A percentile compares a stretch with the other conserved stretches of the same genome.
Conservation (phyloP, 1,284 basidiomycete species). For the Gomphus sp. region DNA sequence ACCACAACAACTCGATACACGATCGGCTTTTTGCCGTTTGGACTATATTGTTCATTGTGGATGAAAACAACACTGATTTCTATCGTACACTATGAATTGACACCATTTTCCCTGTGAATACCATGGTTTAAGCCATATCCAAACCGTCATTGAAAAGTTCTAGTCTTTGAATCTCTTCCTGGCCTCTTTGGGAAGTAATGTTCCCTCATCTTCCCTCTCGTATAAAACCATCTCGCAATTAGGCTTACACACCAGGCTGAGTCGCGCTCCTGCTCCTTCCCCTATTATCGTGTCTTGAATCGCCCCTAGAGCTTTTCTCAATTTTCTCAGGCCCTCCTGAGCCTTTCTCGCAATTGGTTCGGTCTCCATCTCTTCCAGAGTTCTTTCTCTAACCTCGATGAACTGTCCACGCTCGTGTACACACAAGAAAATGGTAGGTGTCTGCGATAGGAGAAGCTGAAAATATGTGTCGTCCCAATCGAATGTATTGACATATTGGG, state of each 20-base stretch:
- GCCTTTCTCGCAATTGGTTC: constrained; percentile 21
- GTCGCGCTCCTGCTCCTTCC: constrained; percentile 31
- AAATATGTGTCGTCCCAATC: constrained; percentile 40
- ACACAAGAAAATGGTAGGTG: constrained; percentile 39
- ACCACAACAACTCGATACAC: too few relatives aligned
- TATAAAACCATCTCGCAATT: constrained; percentile 27
- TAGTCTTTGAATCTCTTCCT: constrained; percentile 24
- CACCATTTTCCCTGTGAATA: too few relatives aligned
- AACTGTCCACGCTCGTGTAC: constrained; percentile 40
- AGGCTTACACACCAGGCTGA: constrained; percentile 39
- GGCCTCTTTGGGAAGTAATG: constrained; percentile 32
- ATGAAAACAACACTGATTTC: too few relatives aligned
- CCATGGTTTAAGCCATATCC: not conserved
- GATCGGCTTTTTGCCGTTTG: too few relatives aligned
- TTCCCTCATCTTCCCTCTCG: constrained; percentile 27
- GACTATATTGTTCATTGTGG: too few relatives aligned
- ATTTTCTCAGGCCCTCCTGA: constrained; percentile 28
- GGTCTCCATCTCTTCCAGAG: constrained; percentile 27
- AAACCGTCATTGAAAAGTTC: not conserved
- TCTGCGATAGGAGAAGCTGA: constrained; percentile 49
- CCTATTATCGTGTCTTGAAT: constrained; percentile 35
- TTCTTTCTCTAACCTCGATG: constrained; percentile 30
- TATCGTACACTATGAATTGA: too few relatives aligned
- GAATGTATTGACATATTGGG: constrained; percentile 22
- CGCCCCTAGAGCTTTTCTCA: constrained; percentile 29